Evolutionary conservation across 768 basidiomycete genomes (phyloP).

Genomic region (Naematelia aurantialba): DNA sequence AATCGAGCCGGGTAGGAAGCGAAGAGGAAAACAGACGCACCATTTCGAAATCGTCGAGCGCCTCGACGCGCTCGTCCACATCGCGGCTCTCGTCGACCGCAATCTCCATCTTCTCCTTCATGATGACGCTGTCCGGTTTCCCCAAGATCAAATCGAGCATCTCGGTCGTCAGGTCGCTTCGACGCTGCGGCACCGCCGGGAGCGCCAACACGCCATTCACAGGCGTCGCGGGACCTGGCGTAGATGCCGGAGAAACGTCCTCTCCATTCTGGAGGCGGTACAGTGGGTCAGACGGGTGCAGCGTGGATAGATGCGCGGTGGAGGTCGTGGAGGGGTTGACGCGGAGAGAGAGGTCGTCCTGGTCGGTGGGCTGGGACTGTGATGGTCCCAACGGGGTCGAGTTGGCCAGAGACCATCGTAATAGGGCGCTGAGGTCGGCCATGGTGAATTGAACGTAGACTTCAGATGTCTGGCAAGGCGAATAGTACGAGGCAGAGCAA

Average conservation of each 20-base stretch:
- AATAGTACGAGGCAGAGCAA: no score
- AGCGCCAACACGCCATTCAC: slow-evolving; percentile 2
- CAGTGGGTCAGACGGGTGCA: slow-evolving; percentile 34
- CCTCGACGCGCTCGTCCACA: slow-evolving; percentile 46
- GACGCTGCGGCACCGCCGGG: slow-evolving; percentile 13
- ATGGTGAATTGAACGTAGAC: slow-evolving; percentile 17
- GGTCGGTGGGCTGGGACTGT: slow-evolving; percentile 5
- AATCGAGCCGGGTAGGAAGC: background rate
- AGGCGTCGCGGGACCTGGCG: slow-evolving; percentile 30
- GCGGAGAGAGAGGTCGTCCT: slow-evolving; percentile 23
- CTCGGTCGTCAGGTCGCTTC: slow-evolving; percentile 37
- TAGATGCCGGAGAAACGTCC: slow-evolving; percentile 4
- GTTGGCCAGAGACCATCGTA: slow-evolving; percentile 44
- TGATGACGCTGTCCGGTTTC: slow-evolving; percentile 46
- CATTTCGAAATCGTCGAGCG: slow-evolving; percentile 52
- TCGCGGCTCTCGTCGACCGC: slow-evolving; percentile 40
- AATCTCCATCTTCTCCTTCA: slow-evolving; percentile 50
- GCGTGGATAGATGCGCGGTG: slow-evolving; percentile 20
- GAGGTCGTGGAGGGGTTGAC: slow-evolving; percentile 27
- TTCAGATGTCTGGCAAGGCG: background rate
- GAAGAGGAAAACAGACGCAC: slow-evolving; percentile 22
- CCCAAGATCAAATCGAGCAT: slow-evolving; percentile 51
- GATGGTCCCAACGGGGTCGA: slow-evolving; percentile 12
- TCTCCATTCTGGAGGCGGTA: slow-evolving; percentile 7
- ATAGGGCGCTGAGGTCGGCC: slow-evolving; percentile 44